phyloP scores from a whole-genome alignment of 345 rosid species.

The Lepidium sativum region DNA sequence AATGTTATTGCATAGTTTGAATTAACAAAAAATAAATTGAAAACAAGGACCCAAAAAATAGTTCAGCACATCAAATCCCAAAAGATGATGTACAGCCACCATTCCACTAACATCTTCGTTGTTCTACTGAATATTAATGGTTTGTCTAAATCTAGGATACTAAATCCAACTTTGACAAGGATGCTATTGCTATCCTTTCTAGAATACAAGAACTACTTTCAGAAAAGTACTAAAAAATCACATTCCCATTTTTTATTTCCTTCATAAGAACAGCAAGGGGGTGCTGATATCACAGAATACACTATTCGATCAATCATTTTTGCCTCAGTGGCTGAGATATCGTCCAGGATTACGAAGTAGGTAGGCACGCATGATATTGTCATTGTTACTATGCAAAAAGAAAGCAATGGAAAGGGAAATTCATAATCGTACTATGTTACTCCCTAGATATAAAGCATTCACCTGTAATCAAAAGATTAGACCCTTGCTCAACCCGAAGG shows the following conservation, averaged over 20 bases:
- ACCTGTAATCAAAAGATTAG: slow-evolving; percentile 99
- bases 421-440: not conserved
- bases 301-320: not conserved
- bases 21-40: not conserved
- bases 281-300: not conserved
- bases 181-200: not conserved
- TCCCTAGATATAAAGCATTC: slow-evolving; percentile 10
- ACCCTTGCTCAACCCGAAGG: slow-evolving; percentile 82
- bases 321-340: not conserved
- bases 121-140: not conserved
- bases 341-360: not conserved
- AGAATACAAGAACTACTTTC: not conserved
- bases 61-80: not conserved
- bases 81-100: not conserved
- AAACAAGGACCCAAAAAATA: not conserved
- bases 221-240: not conserved
- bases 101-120: not conserved
- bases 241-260: not conserved
- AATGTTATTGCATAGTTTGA: not conserved
- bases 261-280: not conserved
- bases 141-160: slow-evolving; percentile 1
- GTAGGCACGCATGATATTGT: not conserved
- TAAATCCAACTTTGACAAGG: slow-evolving; percentile 7
- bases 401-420: not conserved
- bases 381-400: not conserved